These are phyloP conservation scores for Mortierella sp. DNA, from an alignment of 371 early-diverging fungal genomes.

Conservation along the genomic window DNA sequence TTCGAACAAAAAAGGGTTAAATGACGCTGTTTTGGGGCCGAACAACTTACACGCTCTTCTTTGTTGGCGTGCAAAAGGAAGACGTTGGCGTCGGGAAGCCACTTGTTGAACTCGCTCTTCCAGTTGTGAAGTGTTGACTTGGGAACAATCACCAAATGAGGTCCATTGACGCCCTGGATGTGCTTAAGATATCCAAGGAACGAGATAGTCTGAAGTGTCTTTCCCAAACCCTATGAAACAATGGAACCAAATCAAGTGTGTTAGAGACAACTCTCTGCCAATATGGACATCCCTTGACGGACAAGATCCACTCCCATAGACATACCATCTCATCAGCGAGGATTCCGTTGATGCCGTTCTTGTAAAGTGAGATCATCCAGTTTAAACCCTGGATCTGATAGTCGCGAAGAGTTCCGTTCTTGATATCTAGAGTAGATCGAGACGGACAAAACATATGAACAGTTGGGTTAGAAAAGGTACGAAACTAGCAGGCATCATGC, in stretches of 20 bases:
- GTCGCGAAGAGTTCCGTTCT: constrained; percentile 92
- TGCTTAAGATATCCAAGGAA: constrained; percentile 96
- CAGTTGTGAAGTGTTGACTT: constrained; percentile 99
- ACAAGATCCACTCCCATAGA: neutral
- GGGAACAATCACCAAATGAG: constrained; percentile 97
- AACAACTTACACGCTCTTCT: constrained; percentile 78
- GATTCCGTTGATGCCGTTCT: constrained; percentile 99
- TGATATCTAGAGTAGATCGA: constrained; percentile 73
- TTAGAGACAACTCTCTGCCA: neutral
- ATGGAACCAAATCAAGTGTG: neutral
- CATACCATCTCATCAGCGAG: constrained; percentile 99
- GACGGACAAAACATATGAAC: neutral
- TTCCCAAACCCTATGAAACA: constrained; percentile 92
- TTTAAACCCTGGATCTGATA: constrained; percentile 99
- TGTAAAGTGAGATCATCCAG: constrained; percentile 98
- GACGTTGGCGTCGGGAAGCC: constrained; percentile 94
- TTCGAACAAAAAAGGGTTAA: neutral
- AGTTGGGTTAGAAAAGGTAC: neutral
- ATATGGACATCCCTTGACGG: neutral
- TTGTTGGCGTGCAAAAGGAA: constrained; percentile 96
- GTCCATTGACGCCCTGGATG: constrained; percentile 81
- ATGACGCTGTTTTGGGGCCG: neutral
- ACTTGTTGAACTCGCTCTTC: constrained; percentile 93
- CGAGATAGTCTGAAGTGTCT: constrained; percentile 98
- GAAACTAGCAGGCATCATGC: neutral